Evolutionary conservation across 2,329 filamentous ascomycete genomes (phyloP), one percentile per base, ranked within the genome.

Genomic region (Claviceps paspali): DNA sequence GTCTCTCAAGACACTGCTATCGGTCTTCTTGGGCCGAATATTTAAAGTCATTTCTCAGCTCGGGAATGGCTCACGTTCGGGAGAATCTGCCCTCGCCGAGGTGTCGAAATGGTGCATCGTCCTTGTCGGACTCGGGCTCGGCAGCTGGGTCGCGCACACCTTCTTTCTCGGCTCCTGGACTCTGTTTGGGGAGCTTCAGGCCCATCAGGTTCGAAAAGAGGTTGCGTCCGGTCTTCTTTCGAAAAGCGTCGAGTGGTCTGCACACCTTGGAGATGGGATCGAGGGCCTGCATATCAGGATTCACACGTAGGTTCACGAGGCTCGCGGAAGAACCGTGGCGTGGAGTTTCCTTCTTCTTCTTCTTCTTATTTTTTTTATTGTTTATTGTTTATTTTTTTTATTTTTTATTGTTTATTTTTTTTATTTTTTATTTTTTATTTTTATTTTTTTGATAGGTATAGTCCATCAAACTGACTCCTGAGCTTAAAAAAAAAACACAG

Each of bases 221-320:
- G 57, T 91, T 3, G 94, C 94, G 50, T 48, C 61, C 2, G 70
- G 70, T 2, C 60, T 96, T 26, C 53, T 93, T n/a, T 58, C 63
- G 5, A 84, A 79, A 50, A 74, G 88, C 10, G 73, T 91, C 52
- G 66, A 68, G 32, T 96, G 87, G 86, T 94, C 83, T 50, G 86
- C 95, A 52, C 63, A 67, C 14, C 69, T 78, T 36, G 64, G 72
- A 27, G 75, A 82, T 38, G 88, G 87, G 0, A 68, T 83, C 14
- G 70, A 73, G 1, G 78, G 83, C 14, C 65, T 91, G 29, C 62
- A 92, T 14, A 70, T 78, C 12, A 68, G 76, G 38, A 65, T 86
- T 23, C 80, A 93, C 55, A 77, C 76, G 81, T 87, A 62, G 57
- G 76, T 39, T 15, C 9, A 18, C 12, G 6, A 38, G 9, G 11